Percentiles rank a stretch among this genome's conserved stretches.
These are phyloP conservation scores for Leishmania amazonensis DNA, from an alignment of 208 protist species.

Conservation along the genomic window DNA sequence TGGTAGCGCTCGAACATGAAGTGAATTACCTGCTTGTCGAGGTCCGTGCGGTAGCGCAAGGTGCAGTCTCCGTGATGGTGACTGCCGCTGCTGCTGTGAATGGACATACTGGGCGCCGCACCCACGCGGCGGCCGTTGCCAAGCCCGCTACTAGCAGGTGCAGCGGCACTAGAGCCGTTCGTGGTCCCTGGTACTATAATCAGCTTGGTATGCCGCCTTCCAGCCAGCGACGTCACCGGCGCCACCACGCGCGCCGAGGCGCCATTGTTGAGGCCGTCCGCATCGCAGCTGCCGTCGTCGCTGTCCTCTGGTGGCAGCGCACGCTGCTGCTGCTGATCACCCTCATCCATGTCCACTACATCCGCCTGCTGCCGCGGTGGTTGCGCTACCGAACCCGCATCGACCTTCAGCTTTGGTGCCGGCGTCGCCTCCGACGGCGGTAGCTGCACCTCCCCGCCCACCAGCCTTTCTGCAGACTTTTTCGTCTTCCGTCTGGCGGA, in stretches of 20 bases:
- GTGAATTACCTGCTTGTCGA: constrained; percentile 86
- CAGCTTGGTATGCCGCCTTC: constrained; percentile 25
- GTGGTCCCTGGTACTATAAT: constrained; percentile 2
- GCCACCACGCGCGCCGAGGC: not conserved
- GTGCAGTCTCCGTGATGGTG: constrained; percentile 20
- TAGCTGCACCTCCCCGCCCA: not conserved
- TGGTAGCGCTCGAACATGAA: constrained; percentile 78
- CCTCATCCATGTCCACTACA: not conserved
- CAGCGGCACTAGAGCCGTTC: not conserved
- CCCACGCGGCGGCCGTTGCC: not conserved
- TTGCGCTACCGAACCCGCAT: not conserved
- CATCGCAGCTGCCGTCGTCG: constrained; percentile 12
- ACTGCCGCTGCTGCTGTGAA: not conserved
- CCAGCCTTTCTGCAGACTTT: not conserved
- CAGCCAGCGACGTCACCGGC: constrained; percentile 23
- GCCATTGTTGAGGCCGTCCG: not conserved
- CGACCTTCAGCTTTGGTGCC: not conserved
- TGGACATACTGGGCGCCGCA: not conserved
- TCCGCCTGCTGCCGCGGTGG: not conserved
- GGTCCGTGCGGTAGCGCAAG: constrained; percentile 82
- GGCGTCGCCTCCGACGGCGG: not conserved
- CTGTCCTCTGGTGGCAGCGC: constrained; percentile 5
- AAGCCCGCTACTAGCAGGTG: not conserved
- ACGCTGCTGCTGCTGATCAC: not conserved
- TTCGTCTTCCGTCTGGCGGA: not conserved